Evolutionary conservation across 164 flowering plant species (phyloP).

Genomic region (Cinnamomum micranthum): DNA sequence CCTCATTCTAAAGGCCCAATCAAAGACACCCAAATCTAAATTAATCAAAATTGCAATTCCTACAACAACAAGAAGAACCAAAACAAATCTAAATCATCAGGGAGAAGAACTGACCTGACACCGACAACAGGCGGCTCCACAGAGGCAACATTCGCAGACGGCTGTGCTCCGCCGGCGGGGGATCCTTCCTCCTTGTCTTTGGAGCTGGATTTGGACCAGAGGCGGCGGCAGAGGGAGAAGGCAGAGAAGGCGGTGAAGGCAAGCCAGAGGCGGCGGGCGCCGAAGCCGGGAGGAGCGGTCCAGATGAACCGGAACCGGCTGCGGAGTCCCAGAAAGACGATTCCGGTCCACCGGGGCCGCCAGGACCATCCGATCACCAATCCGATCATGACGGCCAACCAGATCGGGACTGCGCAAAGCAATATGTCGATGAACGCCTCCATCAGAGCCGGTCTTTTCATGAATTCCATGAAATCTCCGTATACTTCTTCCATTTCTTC

Average conservation of each 20-base stretch:
- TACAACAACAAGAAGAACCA: slow-evolving; percentile 1
- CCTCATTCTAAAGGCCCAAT: no score
- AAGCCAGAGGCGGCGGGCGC: slow-evolving; percentile 82
- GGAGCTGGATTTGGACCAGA: slow-evolving; percentile 44
- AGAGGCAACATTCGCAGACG: neutral
- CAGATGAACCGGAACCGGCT: slow-evolving; percentile 62
- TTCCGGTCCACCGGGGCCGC: slow-evolving; percentile 89
- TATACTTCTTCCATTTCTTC: slow-evolving; percentile 25
- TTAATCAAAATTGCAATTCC: neutral
- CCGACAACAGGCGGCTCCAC: slow-evolving; percentile 16
- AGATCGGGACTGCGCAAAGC: slow-evolving; percentile 91
- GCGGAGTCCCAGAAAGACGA: slow-evolving; percentile 64
- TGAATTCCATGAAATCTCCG: slow-evolving; percentile 41
- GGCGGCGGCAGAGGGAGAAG: slow-evolving; percentile 53
- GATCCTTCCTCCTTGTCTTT: slow-evolving; percentile 2
- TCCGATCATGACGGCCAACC: slow-evolving; percentile 96
- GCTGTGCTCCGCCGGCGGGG: slow-evolving; percentile 14
- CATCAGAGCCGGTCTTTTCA: slow-evolving; percentile 48
- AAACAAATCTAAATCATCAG: no score
- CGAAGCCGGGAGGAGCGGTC: slow-evolving; percentile 80
- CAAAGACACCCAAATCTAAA: neutral
- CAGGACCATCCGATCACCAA: slow-evolving; percentile 96
- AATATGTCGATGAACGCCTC: slow-evolving; percentile 92
- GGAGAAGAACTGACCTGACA: slow-evolving; percentile 11
- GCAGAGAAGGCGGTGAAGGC: slow-evolving; percentile 84